Evolutionary conservation across 805 yeast species (phyloP), one percentile per base, ranked within the genome.

Genomic region (Candida berthetii): DNA sequence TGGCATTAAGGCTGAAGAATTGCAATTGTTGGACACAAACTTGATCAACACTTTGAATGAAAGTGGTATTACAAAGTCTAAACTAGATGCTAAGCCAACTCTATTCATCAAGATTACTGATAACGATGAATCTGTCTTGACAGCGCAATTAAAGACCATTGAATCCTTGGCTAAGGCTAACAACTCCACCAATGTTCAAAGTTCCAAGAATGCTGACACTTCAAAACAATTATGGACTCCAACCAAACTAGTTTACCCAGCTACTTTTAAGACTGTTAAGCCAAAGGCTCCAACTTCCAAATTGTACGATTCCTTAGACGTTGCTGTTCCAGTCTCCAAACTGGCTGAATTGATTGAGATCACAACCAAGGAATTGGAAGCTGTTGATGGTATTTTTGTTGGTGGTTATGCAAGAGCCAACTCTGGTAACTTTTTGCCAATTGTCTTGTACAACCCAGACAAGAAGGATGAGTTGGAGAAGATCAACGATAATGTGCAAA

Each of bases 381-480:
- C 57, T 3, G 69, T 74, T 22, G 72, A 76, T 22, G 76, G 76
- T 1, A 55, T 81, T 25, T 53, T 68, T 38, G 74, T 77, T 40
- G 76, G 85, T 3, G 74, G 81, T 20, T 78, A 83, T 33, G 87
- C 89, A 4, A 90, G 84, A 61, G 82, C 83, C 17, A 90, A 89
- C 32, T 90, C 83, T 55, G 91, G 91, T 24, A 84, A 84, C 57
- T 76, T 82, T 56, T 89, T 84, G 51, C 74, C 82, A 36, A 70
- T 80, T 46, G 71, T 83, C 17, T 64, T 81, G 11, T 80, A 77
- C 57, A 71, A 68, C 36, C 74, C 77, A 0, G 71, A 72, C 14
- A 72, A 77, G 48, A 49, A 64, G 17, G 60, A 61, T 3, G 58
- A 54, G 17, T 80, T 80, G 8, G 71, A 73, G 42, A 50, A 55